Evolutionary conservation across 331 rosid genomes (phyloP), one percentile per base, ranked within the genome.

Genomic region (Quercus tomentella): DNA sequence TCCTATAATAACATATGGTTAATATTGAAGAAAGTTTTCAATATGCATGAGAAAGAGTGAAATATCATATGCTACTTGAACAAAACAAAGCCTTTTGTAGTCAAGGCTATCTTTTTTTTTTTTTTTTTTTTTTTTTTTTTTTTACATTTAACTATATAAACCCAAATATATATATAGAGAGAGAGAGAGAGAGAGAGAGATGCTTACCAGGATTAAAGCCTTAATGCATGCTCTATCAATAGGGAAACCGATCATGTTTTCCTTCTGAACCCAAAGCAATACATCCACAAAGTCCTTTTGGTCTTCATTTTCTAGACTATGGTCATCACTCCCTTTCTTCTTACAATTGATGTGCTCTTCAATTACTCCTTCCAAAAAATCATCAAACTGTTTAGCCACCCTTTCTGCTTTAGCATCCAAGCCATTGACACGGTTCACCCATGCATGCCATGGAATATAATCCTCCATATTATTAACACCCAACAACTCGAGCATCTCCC

Each of bases 271-370:
- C 0, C 72, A 73, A 77, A 84, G 85, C 85, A 81, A 78, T 51
- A 77, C 70, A 2, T 84, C 85, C 30, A 84, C 88, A 74, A 84
- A 81, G 78, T 80, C 85, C 69, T 26, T 52, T 1, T 18, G 77
- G 17, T 65, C 72, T 67, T 75, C 79, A 61, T 18, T 9, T 3
- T 72, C 76, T 1, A 4, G 37, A 33, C 55, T 61, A 76, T 37
- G 60, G 23, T 68, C 52, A 0, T 43, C 2, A 15, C 56, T 21
- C 60, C 8, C 49, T 41, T 41, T 41, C 49, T 41, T 41, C 8
- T 41, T 8, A 43, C n/a, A 4, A 25, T 31, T 28, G 7, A 67
- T 9, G 12, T 84, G 88, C n/a, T 84, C 76, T 35, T 78, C 81
- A 70, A 84, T 63, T 0, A 84, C 85, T 61, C 26, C 76, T 25